Evolutionary conservation across 2,329 filamentous ascomycete species (phyloP).

Genomic region (Aspergillus aculeatus): DNA sequence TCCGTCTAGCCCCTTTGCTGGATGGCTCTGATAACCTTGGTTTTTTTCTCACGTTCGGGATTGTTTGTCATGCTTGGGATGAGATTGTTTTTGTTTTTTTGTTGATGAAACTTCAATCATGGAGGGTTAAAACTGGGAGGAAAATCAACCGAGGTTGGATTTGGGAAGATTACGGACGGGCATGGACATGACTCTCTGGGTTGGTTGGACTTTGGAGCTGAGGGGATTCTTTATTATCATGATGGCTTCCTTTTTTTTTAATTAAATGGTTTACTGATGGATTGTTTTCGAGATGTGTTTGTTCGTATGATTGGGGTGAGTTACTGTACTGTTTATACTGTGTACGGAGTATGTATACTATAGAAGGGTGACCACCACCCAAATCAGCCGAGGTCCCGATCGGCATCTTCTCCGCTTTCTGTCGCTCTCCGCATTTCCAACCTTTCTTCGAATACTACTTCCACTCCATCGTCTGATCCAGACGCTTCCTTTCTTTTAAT

Average conservation of each 20-base stretch:
- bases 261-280: not conserved
- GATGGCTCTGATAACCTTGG: too few relatives aligned
- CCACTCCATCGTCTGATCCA: conserved; percentile 1
- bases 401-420: conserved; percentile 32
- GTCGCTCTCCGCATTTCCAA: conserved; percentile 16
- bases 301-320: too few relatives aligned
- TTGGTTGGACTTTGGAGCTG: not conserved
- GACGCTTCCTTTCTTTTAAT: conserved; percentile 4
- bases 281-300: too few relatives aligned
- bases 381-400: conserved; percentile 28
- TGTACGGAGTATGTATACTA: too few relatives aligned
- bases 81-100: not conserved
- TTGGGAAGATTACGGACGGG: not conserved
- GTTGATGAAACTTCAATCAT: not conserved
- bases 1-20: too few relatives aligned
- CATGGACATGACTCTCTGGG: not conserved
- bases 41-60: not conserved
- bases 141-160: not conserved
- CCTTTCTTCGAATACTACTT: too few relatives aligned
- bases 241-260: not conserved
- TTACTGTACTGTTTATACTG: too few relatives aligned
- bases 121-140: not conserved
- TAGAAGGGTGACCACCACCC: too few relatives aligned
- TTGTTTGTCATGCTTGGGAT: not conserved
- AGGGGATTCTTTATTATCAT: not conserved